Base-by-base conservation (phyloP, 1,284 basidiomycete species). In the Exobasidium rhododendri region DNA sequence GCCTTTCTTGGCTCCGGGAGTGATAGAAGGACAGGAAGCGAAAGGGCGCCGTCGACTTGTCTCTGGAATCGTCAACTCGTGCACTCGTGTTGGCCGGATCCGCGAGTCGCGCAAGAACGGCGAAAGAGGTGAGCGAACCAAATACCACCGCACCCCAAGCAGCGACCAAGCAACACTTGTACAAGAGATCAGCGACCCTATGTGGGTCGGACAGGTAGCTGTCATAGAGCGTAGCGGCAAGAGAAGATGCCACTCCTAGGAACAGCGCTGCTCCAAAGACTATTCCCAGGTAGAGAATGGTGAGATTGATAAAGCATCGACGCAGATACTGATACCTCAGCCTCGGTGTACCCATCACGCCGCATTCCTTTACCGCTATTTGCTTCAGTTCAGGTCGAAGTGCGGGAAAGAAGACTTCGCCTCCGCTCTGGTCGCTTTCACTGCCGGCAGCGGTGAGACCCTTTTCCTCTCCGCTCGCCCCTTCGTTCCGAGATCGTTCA, bases 231-330 rank as follows among this genome's bases (percentile, higher is more conserved):
- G n/a, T 32, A n/a, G 14, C 22, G 35, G 52, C 52, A 14, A 55
- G 35, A 14, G 52, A 55, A 35, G 52, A 59, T 4, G 71, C 61
- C 14, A 66, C 30, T 14, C 47, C 59, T 13, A 69, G 56, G 22
- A 68, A 74, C 29, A 61, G 56, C 56, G 58, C 58, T 10, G 70
- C 71, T 1, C 63, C 71, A n/a, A 61, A 56, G 29, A 67, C 70
- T 56, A 74, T 69, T 55, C 68, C 64, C 26, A 66, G n/a, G 56
- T 73, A 73, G 14, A 74, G 63, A 20, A 74, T 63, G 22, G 67
- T 54, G 20, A 74, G 60, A 56, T 72, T 73, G 59, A 72, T 58
- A 52, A 70, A 53, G 49, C 71, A 74, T 5, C 71, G 50, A 3
- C 71, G 68, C 43, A 74, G 61, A 63, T 74, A 73, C 45, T 56